A percentile compares a stretch with the other conserved stretches of the same genome.
phyloP scores from a whole-genome alignment of 805 yeast genomes.

The Starmerella floris region DNA sequence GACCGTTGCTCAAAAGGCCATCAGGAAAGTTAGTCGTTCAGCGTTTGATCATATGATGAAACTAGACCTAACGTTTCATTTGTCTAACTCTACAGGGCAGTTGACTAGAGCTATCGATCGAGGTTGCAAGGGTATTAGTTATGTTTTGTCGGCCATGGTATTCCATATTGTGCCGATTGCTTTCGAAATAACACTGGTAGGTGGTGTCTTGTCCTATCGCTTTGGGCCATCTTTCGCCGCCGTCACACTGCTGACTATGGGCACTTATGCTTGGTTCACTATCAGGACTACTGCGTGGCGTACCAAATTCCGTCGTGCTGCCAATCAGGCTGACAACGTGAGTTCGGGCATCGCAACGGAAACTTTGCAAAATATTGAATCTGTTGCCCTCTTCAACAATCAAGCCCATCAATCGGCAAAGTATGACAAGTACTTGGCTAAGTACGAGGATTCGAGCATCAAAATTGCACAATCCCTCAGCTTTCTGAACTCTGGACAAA shows the following conservation, averaged over 20 bases:
- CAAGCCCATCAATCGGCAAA: slow-evolving; percentile 67
- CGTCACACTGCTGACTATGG: slow-evolving; percentile 76
- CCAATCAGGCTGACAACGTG: slow-evolving; percentile 83
- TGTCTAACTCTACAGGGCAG: slow-evolving; percentile 90
- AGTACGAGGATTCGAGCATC: slow-evolving; percentile 57
- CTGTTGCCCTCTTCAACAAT: slow-evolving; percentile 88
- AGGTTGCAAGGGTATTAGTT: slow-evolving; percentile 94
- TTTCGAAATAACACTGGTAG: slow-evolving; percentile 82
- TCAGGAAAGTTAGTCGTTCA: slow-evolving; percentile 73
- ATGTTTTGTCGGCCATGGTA: slow-evolving; percentile 90
- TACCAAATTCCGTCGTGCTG: slow-evolving; percentile 77
- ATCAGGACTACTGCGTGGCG: slow-evolving; percentile 93
- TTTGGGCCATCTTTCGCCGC: slow-evolving; percentile 83
- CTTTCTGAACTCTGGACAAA: slow-evolving; percentile 64
- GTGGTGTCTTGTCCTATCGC: slow-evolving; percentile 86
- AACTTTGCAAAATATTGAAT: slow-evolving; percentile 84
- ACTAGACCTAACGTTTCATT: slow-evolving; percentile 79
- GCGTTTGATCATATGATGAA: slow-evolving; percentile 74
- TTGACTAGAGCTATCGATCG: slow-evolving; percentile 91
- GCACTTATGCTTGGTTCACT: slow-evolving; percentile 76
- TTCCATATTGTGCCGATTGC: slow-evolving; percentile 89
- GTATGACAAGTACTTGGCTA: slow-evolving; percentile 59
- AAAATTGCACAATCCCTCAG: slow-evolving; percentile 69
- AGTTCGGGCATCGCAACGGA: slow-evolving; percentile 94
- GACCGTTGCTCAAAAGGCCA: slow-evolving; percentile 86